Conservation (phyloP, 1,139 yeast species). For the Pichia sp. region DNA sequence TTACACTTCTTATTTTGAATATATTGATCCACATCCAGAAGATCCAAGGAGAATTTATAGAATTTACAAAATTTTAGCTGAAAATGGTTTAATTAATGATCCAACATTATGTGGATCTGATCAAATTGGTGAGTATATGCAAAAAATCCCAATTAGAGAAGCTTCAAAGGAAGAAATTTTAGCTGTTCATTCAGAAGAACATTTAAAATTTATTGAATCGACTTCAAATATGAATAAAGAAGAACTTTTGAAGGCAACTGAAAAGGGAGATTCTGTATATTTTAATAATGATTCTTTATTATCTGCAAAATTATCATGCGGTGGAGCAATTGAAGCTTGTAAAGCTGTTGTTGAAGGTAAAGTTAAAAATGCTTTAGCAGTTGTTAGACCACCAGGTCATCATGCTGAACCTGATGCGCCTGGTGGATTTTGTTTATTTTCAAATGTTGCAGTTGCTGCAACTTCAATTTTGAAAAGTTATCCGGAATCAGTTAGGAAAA, state of each 20-base stretch:
- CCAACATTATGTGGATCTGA: slow-evolving; percentile 74
- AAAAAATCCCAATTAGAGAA: slow-evolving; percentile 83
- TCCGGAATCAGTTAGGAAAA: slow-evolving; percentile 82
- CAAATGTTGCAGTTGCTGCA: slow-evolving; percentile 97
- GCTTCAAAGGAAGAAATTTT: slow-evolving; percentile 83
- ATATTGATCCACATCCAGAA: slow-evolving; percentile 98
- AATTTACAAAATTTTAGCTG: slow-evolving; percentile 87
- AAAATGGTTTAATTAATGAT: slow-evolving; percentile 83
- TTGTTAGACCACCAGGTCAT: slow-evolving; percentile 98
- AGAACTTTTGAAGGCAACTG: slow-evolving; percentile 75
- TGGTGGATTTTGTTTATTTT: slow-evolving; percentile 93
- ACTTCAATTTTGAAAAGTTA: slow-evolving; percentile 72
- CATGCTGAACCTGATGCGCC: slow-evolving; percentile 98
- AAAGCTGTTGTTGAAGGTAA: slow-evolving; percentile 89
- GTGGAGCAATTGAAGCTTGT: slow-evolving; percentile 96
- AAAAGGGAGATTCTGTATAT: slow-evolving; percentile 89
- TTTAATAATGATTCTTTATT: slow-evolving; percentile 85
- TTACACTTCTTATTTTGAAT: slow-evolving; percentile 85
- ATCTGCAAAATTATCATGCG: slow-evolving; percentile 90
- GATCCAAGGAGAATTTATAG: slow-evolving; percentile 96
- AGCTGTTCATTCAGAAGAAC: slow-evolving; percentile 79
- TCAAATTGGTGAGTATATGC: slow-evolving; percentile 82
- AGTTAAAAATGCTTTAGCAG: slow-evolving; percentile 89
- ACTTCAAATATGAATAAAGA: slow-evolving; percentile 79
- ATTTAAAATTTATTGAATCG: slow-evolving; percentile 65